phyloP scores from a whole-genome alignment of 1,139 yeast genomes.

The Scheffersomyces parashehatae region DNA sequence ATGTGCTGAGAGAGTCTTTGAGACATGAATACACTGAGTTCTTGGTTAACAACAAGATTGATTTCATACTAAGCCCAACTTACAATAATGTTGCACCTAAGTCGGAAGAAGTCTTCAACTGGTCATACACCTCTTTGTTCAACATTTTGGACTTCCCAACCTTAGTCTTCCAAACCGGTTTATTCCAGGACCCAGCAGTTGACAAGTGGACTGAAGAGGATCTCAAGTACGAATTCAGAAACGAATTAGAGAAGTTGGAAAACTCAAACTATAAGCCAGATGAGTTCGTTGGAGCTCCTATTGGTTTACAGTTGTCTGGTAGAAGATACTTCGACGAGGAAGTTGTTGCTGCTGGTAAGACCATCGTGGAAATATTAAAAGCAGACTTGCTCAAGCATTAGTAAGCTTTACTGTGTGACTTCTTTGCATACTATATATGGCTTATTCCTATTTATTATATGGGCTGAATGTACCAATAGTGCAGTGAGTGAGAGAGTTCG shows the following conservation, averaged over 20 bases:
- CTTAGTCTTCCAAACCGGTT: slow-evolving; percentile 60
- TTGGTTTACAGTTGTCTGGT: slow-evolving; percentile 51
- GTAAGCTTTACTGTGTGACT: background rate
- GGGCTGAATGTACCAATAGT: too few relatives aligned
- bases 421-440: background rate
- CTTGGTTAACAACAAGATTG: slow-evolving; percentile 57
- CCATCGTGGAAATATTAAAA: slow-evolving; percentile 15
- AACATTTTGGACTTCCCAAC: slow-evolving; percentile 66
- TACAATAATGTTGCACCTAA: slow-evolving; percentile 74
- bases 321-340: slow-evolving; percentile 57
- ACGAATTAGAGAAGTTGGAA: slow-evolving; percentile 47
- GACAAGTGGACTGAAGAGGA: slow-evolving; percentile 41
- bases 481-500: too few relatives aligned
- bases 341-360: slow-evolving; percentile 45
- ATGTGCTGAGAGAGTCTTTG: slow-evolving; percentile 51
- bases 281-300: slow-evolving; percentile 52
- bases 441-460: too few relatives aligned
- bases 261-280: slow-evolving; percentile 35
- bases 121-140: slow-evolving; percentile 77
- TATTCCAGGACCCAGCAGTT: slow-evolving; percentile 52
- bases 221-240: slow-evolving; percentile 33
- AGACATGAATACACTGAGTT: slow-evolving; percentile 56
- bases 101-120: slow-evolving; percentile 62
- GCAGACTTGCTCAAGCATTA: slow-evolving; percentile 28
- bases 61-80: slow-evolving; percentile 67